phyloP scores from a whole-genome alignment of 768 basidiomycete genomes.

The Mycena crocata region DNA sequence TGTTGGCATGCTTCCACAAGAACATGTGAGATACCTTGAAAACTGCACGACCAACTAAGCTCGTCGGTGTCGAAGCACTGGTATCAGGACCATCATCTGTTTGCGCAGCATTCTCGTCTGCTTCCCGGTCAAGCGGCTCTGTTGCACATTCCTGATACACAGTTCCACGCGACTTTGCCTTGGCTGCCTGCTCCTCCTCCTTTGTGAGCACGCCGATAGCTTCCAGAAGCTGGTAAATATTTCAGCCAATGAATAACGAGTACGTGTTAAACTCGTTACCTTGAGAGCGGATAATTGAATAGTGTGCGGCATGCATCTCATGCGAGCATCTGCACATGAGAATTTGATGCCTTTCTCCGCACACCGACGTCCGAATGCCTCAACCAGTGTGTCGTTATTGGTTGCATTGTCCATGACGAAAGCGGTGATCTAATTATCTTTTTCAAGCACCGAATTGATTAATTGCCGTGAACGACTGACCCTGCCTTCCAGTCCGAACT shows the following conservation, averaged over 20 bases:
- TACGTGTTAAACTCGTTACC: conserved; percentile 21
- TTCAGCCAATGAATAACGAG: not conserved
- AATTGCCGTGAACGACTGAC: conserved; percentile 32
- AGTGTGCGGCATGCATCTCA: conserved; percentile 52
- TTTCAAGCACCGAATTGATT: too few relatives aligned
- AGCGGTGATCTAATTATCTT: too few relatives aligned
- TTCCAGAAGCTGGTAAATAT: conserved; percentile 18
- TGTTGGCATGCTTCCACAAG: not conserved
- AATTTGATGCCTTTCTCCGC: conserved; percentile 36
- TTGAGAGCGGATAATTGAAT: conserved; percentile 50
- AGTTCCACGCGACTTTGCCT: not conserved
- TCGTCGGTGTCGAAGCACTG: not conserved
- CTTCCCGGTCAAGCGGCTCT: not conserved
- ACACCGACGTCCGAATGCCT: conserved; percentile 32
- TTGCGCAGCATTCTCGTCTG: not conserved
- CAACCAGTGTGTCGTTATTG: conserved; percentile 48
- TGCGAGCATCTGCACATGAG: conserved; percentile 34
- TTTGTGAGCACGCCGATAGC: conserved; percentile 21
- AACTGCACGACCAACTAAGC: not conserved
- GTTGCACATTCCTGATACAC: conserved; percentile 23
- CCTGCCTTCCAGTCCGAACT: conserved; percentile 38
- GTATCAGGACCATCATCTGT: not conserved
- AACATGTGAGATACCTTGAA: not conserved
- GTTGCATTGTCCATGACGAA: too few relatives aligned
- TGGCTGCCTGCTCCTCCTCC: not conserved